Evolutionary conservation across 2,329 filamentous ascomycete genomes (phyloP).

Genomic region (Fusarium annulatum): DNA sequence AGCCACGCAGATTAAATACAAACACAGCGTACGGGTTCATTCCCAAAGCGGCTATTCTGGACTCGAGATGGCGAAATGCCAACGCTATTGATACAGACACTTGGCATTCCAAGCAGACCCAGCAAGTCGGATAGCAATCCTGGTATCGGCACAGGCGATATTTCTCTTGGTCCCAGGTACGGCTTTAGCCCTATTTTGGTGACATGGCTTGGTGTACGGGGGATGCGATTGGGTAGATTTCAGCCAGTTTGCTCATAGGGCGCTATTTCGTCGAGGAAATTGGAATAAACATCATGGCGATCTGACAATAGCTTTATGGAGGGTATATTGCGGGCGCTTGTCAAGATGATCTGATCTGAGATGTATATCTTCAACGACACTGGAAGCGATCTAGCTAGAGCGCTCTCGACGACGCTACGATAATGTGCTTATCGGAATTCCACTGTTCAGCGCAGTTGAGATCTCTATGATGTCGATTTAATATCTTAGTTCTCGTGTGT

Average conservation of each 20-base stretch:
- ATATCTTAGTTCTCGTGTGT: not conserved
- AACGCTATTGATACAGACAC: not conserved
- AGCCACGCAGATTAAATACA: not conserved
- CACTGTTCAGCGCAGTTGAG: rapidly evolving
- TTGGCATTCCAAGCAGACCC: not conserved
- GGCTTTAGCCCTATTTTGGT: not conserved
- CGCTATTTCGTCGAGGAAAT: not conserved
- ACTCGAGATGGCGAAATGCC: not conserved
- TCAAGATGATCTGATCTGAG: not conserved
- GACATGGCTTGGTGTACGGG: not conserved
- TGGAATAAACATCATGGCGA: not conserved
- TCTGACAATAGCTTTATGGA: not conserved
- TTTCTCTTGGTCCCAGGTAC: not conserved
- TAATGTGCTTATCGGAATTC: not conserved
- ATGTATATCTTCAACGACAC: not conserved
- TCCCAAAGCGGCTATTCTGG: not conserved
- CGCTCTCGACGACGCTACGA: no score
- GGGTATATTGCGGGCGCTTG: not conserved
- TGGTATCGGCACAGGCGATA: not conserved
- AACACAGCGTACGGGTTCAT: rapidly evolving
- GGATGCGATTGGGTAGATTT: not conserved
- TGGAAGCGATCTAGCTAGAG: not conserved
- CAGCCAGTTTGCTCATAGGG: not conserved
- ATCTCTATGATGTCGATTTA: not conserved
- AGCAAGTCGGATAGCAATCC: not conserved